These are phyloP conservation scores for Leptodermis oblonga DNA, from an alignment of 257 asterid species.

Conservation along the genomic window DNA sequence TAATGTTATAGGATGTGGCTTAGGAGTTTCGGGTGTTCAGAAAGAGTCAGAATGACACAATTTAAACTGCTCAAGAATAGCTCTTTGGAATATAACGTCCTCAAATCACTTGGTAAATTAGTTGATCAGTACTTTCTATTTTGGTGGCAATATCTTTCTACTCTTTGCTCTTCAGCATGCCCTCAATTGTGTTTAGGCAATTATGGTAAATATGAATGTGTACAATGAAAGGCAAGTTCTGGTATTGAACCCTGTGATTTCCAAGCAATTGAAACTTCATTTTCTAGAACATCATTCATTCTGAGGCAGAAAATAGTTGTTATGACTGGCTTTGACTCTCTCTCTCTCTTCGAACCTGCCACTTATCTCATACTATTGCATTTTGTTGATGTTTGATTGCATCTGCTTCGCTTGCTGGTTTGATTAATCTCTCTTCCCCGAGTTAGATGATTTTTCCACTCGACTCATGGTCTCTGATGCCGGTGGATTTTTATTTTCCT, in stretches of 20 bases:
- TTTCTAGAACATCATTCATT: background rate
- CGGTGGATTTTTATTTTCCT: background rate
- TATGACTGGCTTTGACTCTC: background rate
- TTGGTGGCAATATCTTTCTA: background rate
- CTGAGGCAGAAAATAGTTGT: background rate
- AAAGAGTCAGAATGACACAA: background rate
- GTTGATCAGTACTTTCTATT: background rate
- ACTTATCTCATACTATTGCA: background rate
- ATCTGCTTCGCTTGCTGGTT: background rate
- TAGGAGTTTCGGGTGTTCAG: background rate
- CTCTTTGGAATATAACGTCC: background rate
- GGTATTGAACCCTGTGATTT: background rate
- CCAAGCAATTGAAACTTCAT: background rate
- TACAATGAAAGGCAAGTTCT: background rate
- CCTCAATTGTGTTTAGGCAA: background rate
- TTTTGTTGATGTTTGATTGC: background rate
- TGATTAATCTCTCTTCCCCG: background rate
- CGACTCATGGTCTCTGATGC: background rate
- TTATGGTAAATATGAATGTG: background rate
- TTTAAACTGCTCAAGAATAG: background rate
- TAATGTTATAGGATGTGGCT: background rate
- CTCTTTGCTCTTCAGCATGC: background rate
- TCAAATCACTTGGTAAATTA: background rate
- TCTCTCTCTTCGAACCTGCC: background rate
- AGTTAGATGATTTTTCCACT: background rate